These are phyloP conservation scores for Plectosphaerella plurivora DNA, from an alignment of 2,329 filamentous ascomycete species.

Conservation along the genomic window DNA sequence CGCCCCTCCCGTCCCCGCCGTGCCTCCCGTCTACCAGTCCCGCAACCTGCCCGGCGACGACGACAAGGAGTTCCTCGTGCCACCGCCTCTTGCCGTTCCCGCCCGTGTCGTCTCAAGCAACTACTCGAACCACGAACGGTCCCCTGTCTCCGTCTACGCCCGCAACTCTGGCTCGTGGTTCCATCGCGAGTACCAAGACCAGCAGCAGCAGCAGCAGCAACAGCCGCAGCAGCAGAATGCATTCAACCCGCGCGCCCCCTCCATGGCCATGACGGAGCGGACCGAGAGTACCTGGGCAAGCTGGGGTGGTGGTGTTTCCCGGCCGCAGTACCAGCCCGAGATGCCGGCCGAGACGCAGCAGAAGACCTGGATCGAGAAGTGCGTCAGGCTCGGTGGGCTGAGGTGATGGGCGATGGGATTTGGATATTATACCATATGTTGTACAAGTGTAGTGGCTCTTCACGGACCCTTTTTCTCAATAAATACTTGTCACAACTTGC, in stretches of 20 bases:
- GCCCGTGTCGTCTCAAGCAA: neutral
- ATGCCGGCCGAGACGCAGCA: conserved; percentile 3
- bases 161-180: neutral
- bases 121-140: conserved; percentile 1
- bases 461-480: no score
- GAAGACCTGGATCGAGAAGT: conserved; percentile 10
- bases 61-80: neutral
- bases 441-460: no score
- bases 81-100: neutral
- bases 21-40: conserved; percentile 6
- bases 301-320: conserved; percentile 8
- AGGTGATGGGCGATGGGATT: conserved; percentile 1
- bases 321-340: conserved; percentile 3
- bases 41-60: neutral
- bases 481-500: no score
- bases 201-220: neutral
- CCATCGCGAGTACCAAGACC: neutral
- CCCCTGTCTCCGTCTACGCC: conserved; percentile 7
- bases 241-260: conserved; percentile 7
- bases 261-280: conserved; percentile 9
- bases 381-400: conserved; percentile 10
- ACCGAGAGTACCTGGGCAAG: conserved; percentile 12
- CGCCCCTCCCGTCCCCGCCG: conserved; percentile 5
- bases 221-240: neutral
- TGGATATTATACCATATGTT: no score